Evolutionary conservation across 768 basidiomycete genomes (phyloP), one percentile per base, ranked within the genome.

Genomic region (Mycena latifolia): DNA sequence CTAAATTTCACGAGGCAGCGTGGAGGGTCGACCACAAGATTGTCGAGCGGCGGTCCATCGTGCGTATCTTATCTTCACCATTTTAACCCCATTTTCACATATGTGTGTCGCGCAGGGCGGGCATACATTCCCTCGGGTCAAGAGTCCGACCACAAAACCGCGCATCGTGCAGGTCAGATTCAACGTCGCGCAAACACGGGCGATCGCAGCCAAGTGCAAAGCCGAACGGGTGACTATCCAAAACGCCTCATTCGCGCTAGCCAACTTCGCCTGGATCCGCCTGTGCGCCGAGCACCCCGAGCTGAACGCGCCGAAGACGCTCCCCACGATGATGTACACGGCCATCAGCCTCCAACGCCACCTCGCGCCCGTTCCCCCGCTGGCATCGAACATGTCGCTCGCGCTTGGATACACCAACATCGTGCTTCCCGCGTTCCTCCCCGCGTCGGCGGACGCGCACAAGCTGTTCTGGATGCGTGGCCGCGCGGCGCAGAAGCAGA

Each of bases 351-450:
- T 73, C 35, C 72, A 71, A 5, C 56, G 63, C 11, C 52, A 63
- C 62, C 67, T 74, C 48, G 17, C 58, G 15, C 62, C 64, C 37
- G 11, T 31, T 15, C 52, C 67, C 8, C 46, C 52, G 39, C 47
- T 65, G 14, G 8, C 31, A 25, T 64, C 69, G 24, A 46, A 59
- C 61, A 69, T 71, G 71, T 70, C 62, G 22, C 64, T 74, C 31
- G 66, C 69, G 20, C 71, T 72, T 43, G 71, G 64, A 0, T 73
- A 73, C 54, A 55, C 25, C 66, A 73, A 69, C 61, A 59, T 72
- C 64, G 53, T 66, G 29, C 71, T 72, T 3, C 72, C 71, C 5
- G 41, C 69, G 12, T 73, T 61, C 41, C 63, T 69, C n/a, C 71
- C 71, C n/a, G 2, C 7, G 9, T 39, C 50, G 9, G 47, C 61